Conservation (phyloP, 495 filamentous ascomycete genomes). For the Aspergillus haitiensis region DNA sequence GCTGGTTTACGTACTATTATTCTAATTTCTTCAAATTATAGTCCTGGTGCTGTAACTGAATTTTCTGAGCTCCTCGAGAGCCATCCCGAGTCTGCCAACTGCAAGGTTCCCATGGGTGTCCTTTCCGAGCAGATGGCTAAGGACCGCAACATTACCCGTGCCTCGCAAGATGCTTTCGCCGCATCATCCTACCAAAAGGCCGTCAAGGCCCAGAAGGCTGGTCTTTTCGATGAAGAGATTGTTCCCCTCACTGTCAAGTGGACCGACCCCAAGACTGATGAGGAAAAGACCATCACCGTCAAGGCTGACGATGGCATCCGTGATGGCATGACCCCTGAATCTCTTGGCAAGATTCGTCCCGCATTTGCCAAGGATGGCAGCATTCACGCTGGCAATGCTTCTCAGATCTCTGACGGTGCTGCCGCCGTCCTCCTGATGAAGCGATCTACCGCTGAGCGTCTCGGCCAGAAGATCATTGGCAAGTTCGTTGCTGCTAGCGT, state of each 20-base stretch:
- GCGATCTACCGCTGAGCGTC: constrained; percentile 82
- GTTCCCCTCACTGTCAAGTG: constrained; percentile 76
- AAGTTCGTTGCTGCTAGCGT: constrained; percentile 84
- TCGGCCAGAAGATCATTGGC: constrained; percentile 85
- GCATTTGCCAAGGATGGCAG: constrained; percentile 89
- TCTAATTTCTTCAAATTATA: constrained; percentile 28
- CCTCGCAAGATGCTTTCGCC: constrained; percentile 83
- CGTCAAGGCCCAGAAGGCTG: constrained; percentile 75
- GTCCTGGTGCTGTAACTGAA: constrained; percentile 84
- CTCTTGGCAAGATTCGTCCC: constrained; percentile 81
- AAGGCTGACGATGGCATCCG: constrained; percentile 85
- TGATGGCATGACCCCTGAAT: constrained; percentile 80
- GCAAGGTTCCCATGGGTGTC: constrained; percentile 97
- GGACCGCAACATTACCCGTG: constrained; percentile 69
- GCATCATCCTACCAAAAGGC: constrained; percentile 90
- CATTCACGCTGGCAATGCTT: constrained; percentile 96
- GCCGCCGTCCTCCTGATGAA: constrained; percentile 96
- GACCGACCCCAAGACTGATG: constrained; percentile 87
- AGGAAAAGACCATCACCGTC: constrained; percentile 82
- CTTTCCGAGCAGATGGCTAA: constrained; percentile 95
- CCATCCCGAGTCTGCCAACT: constrained; percentile 83
- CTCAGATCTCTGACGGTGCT: constrained; percentile 92
- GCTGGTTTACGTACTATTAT: neutral
- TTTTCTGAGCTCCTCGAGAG: constrained; percentile 90
- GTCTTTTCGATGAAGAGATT: constrained; percentile 93